Percentiles rank a stretch among this genome's conserved stretches.
Conservation (phyloP, 352 stramenopile species). For the Phytophthora idaei region DNA sequence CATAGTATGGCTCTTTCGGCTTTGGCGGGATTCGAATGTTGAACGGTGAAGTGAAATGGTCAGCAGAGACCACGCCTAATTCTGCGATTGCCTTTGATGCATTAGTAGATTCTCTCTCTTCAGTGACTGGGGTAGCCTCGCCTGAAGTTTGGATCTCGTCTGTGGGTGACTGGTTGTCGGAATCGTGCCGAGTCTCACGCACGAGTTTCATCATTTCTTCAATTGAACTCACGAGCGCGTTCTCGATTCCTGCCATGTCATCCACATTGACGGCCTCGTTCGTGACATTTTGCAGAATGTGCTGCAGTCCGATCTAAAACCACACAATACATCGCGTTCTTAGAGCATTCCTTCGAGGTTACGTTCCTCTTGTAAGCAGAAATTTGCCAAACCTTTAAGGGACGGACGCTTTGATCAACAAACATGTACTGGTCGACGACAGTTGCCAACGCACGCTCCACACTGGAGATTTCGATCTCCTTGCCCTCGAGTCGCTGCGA, state of each 20-base stretch:
- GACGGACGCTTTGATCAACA: constrained; percentile 76
- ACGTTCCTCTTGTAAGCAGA: background rate
- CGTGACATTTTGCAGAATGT: constrained; percentile 81
- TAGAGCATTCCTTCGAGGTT: background rate
- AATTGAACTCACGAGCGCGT: constrained; percentile 59
- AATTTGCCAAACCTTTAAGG: constrained; percentile 61
- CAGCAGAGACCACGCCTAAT: constrained; percentile 35
- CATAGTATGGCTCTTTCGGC: constrained; percentile 59
- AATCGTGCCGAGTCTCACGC: constrained; percentile 41
- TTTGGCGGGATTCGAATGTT: constrained; percentile 76
- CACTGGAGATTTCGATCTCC: constrained; percentile 65
- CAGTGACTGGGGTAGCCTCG: background rate
- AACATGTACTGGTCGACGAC: constrained; percentile 88
- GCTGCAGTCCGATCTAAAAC: constrained; percentile 74
- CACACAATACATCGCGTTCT: background rate
- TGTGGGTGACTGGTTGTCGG: constrained; percentile 8
- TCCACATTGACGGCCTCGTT: constrained; percentile 75
- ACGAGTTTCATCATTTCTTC: constrained; percentile 80
- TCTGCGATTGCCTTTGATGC: constrained; percentile 20
- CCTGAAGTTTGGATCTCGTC: constrained; percentile 10
- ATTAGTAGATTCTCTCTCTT: constrained; percentile 5
- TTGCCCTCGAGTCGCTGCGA: constrained; percentile 74
- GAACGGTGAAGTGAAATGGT: constrained; percentile 77
- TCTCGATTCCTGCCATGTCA: constrained; percentile 64
- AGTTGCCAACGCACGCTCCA: constrained; percentile 64